Conservation (phyloP, 139 green algal species). For the Deuterostichococcus epilithicus region DNA sequence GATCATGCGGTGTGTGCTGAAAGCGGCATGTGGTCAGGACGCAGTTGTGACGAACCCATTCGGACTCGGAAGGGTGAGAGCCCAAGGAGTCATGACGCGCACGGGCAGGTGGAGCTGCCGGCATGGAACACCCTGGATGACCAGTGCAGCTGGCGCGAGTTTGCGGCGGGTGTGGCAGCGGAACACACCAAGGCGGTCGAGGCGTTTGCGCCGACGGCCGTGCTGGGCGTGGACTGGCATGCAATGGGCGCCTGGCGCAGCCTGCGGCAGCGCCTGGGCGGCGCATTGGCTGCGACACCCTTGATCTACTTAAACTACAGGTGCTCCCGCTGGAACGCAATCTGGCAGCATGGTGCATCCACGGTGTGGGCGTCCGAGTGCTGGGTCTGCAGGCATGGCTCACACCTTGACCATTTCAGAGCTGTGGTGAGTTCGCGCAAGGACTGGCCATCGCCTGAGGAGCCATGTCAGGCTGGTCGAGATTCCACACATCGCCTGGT, state of each 20-base stretch:
- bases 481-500: not conserved
- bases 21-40: not conserved
- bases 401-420: too few species aligned
- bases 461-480: too few species aligned
- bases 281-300: conserved; percentile 13
- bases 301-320: conserved; percentile 55
- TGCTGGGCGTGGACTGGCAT: conserved; percentile 66
- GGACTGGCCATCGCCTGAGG: too few species aligned
- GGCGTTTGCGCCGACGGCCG: conserved; percentile 35
- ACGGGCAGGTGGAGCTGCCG: conserved; percentile 43
- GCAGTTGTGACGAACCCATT: too few species aligned
- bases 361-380: too few species aligned
- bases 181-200: conserved; percentile 12
- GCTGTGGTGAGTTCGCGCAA: too few species aligned
- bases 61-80: not conserved
- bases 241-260: conserved; percentile 28
- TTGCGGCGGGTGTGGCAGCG: conserved; percentile 21
- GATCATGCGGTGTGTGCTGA: not conserved
- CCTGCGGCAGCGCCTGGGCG: not conserved
- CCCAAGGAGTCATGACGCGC: not conserved
- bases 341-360: too few species aligned
- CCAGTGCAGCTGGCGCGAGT: conserved; percentile 40
- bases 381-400: too few species aligned
- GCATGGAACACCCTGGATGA: conserved; percentile 56
- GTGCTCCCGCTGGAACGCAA: not conserved